These are phyloP conservation scores for Penicillium antarcticum DNA, from an alignment of 495 filamentous ascomycete genomes.

Conservation along the genomic window DNA sequence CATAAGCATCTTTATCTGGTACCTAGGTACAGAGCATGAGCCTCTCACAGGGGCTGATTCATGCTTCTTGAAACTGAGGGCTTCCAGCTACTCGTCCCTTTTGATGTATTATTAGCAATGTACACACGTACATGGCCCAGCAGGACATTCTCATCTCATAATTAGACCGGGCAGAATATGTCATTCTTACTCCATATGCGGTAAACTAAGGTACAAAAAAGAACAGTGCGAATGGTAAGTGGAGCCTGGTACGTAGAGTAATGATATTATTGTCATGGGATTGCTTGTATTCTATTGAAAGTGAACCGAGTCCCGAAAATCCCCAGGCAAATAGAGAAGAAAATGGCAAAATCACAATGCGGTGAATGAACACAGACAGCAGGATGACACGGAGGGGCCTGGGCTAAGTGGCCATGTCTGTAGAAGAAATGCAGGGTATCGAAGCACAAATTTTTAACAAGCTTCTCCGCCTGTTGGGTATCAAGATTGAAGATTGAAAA, in stretches of 20 bases:
- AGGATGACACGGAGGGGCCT: not conserved
- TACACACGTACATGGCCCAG: not conserved
- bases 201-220: too few species aligned
- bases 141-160: not conserved
- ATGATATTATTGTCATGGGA: not conserved
- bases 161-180: too few species aligned
- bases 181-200: too few species aligned
- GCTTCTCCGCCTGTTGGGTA: slow-evolving; percentile 1
- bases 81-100: not conserved
- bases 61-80: not conserved
- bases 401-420: not conserved
- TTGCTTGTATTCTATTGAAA: not conserved
- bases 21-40: not conserved
- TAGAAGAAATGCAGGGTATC: slow-evolving; percentile 2
- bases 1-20: not conserved
- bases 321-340: not conserved
- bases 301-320: not conserved
- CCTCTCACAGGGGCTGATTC: not conserved
- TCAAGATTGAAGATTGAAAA: slow-evolving; percentile 7
- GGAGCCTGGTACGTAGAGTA: not conserved
- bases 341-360: not conserved
- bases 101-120: slow-evolving; percentile 6
- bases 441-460: not conserved
- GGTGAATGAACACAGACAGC: not conserved
- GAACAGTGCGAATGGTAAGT: not conserved